Base-by-base conservation (phyloP, 768 basidiomycete species). In the Agaricus blazei region DNA sequence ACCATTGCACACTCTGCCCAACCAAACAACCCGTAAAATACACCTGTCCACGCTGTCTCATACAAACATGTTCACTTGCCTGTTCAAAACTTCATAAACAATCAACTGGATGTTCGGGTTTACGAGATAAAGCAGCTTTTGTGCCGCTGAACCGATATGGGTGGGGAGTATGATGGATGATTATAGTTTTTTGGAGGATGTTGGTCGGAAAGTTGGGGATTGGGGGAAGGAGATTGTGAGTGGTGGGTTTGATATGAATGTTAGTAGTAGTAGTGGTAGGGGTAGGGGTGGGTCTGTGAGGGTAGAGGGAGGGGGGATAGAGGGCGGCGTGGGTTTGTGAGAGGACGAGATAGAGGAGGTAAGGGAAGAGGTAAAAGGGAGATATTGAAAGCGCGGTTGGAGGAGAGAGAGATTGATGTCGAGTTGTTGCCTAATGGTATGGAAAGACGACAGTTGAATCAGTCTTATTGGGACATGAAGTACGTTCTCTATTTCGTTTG, bases 131-230 rank as follows among this genome's bases (percentile, higher is more conserved):
- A 63, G 82, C 75, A 0, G 78, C 77, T 2, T 91, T 85, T 65
- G 82, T 93, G 14, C 81, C 88, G 11, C 87, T 94, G 83, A 93
- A 90, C 62, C 65, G 83, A 61, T 96, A 93, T 64, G 80, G 82
- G 4, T 92, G 89, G 82, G 91, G 8, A 78, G 81, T 27, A 87
- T 96, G 85, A 88, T 93, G 85, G 80, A 86, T 62, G 94, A 97
- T 70, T 97, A 93, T 67, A 75, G 77, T 41, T 94, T 85, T 66
- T 74, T 97, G 60, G 94, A 97, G 70, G 89, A 92, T 15, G 69
- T 93, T 29, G 83, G 88, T 23, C 71, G 93, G 60, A 84, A 79
- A 61, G 84, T 88, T n/a, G 74, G 76, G 23, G 83, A 81, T 11
- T 90, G 87, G 85, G 91, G 87, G 0, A 67, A 72, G 62, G 81